Evolutionary conservation across 2,329 filamentous ascomycete species (phyloP).

Genomic region (Fusarium irregulare): DNA sequence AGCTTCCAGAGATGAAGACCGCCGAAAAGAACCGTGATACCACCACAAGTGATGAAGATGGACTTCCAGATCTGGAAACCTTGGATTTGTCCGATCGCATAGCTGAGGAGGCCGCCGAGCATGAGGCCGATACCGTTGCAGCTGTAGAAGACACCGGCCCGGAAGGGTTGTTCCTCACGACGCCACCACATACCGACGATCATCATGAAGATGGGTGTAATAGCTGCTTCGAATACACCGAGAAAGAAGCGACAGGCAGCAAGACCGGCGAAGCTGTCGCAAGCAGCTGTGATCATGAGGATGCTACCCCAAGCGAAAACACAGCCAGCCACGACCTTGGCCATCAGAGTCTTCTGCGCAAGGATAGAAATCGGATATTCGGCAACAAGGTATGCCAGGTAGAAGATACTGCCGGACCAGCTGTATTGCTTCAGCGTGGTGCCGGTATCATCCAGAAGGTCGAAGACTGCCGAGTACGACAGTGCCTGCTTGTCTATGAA

Average conservation of each 20-base stretch:
- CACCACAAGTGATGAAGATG: too few relatives aligned
- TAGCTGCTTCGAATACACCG: not conserved
- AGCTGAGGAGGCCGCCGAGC: too few relatives aligned
- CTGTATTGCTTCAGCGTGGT: constrained; percentile 57
- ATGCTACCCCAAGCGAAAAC: constrained; percentile 1
- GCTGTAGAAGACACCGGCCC: too few relatives aligned
- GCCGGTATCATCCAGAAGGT: constrained; percentile 46
- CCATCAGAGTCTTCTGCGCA: constrained; percentile 43
- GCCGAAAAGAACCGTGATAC: too few relatives aligned
- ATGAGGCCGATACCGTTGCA: too few relatives aligned
- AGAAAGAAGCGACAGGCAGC: constrained; percentile 10
- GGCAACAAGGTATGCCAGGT: constrained; percentile 52
- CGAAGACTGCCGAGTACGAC: constrained; percentile 42
- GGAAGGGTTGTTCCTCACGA: too few relatives aligned
- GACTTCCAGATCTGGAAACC: too few relatives aligned
- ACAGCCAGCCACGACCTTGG: not conserved
- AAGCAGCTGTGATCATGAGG: constrained; percentile 2
- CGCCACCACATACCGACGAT: too few relatives aligned
- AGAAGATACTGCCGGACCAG: constrained; percentile 50
- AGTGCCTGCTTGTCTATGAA: constrained; percentile 46
- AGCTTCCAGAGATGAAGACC: too few relatives aligned
- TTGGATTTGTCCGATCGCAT: too few relatives aligned
- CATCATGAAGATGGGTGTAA: not conserved
- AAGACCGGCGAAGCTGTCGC: not conserved
- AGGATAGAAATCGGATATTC: constrained; percentile 54